These are phyloP conservation scores for Leishmania martiniquensis DNA, from an alignment of 208 protist species.

Conservation along the genomic window DNA sequence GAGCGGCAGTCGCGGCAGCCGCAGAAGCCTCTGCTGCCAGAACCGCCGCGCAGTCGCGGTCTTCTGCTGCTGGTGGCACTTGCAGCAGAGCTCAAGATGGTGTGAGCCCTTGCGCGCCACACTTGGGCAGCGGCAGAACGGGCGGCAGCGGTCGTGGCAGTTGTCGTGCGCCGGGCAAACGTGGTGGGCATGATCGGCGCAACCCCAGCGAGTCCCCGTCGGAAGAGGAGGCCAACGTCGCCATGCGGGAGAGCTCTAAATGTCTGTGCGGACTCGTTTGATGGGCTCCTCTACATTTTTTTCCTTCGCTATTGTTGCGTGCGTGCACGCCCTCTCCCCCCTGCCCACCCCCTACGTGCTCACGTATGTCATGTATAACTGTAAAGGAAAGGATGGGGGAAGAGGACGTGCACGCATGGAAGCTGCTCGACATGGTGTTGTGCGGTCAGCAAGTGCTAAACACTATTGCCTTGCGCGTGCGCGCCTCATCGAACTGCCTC, in stretches of 20 bases:
- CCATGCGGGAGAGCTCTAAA: conserved; percentile 43
- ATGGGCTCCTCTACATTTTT: too few relatives aligned
- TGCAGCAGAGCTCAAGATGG: neutral
- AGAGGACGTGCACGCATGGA: neutral
- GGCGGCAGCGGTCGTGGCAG: neutral
- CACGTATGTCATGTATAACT: neutral
- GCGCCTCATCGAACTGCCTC: neutral
- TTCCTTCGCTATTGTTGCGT: too few relatives aligned
- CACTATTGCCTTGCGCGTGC: too few relatives aligned
- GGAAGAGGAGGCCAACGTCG: conserved; percentile 29
- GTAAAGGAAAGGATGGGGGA: too few relatives aligned
- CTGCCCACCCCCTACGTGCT: neutral
- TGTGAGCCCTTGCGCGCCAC: neutral
- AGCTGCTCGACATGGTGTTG: neutral
- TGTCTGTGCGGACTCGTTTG: conserved; percentile 39
- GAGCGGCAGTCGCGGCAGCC: neutral
- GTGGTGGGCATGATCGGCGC: neutral
- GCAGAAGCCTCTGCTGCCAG: conserved; percentile 25
- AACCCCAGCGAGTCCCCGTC: conserved; percentile 25
- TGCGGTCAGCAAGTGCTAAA: too few relatives aligned
- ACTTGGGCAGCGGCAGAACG: neutral
- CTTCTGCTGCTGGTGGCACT: conserved; percentile 12
- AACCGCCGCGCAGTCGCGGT: neutral
- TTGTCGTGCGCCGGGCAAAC: neutral
- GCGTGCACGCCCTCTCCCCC: too few relatives aligned